Base-by-base conservation (phyloP, 371 early-diverging fungal genomes). In the Mucor indicus region DNA sequence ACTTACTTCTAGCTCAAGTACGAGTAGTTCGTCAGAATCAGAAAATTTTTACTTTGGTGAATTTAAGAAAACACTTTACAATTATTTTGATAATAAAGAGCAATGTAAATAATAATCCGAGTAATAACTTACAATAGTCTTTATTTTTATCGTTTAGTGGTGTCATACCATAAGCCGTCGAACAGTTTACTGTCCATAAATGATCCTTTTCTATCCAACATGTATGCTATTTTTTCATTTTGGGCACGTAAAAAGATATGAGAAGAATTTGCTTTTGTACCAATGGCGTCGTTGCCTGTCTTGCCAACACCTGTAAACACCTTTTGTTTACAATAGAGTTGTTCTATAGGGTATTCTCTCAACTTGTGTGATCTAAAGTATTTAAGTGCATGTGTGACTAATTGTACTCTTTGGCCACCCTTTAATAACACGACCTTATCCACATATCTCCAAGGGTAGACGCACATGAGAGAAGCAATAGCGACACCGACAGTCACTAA, bases 361-460 rank as follows among this genome's bases (percentile, higher is more conserved):
- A 53, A 36, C 43, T 65, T 55, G 23, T 72, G 72, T 1, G 66
- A 67, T 32, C 59, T 42, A 10, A 66, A 32, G 6, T 58, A 50
- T 4, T 67, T 62, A n/a, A n/a, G n/a, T 12, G 72, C 77, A 42
- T 67, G 70, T 12, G 77, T 76, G 3, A 67, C 50, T 8, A 76
- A 19, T 38, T 53, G 55, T 4, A 68, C 64, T 0, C 32, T 41
- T 0, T 53, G 42, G 4, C 50, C 72, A 5, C 72, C 77, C 41
- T 65, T 67, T 8, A 76, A 54, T 12, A 76, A 48, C 13, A 63
- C 47, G 8, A 76, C 17, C 17, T 65, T 57, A 35, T 70, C 70
- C 15, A 76, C 56, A 44, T 72, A 75, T 56, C 76, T 62, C 73
- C 72, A 76, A 24, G 77, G 77, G 58, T 76, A 76, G n/a, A 64